Base-by-base conservation (phyloP, 1,284 basidiomycete species). In the Microbotryum lychnidis-dioicae region DNA sequence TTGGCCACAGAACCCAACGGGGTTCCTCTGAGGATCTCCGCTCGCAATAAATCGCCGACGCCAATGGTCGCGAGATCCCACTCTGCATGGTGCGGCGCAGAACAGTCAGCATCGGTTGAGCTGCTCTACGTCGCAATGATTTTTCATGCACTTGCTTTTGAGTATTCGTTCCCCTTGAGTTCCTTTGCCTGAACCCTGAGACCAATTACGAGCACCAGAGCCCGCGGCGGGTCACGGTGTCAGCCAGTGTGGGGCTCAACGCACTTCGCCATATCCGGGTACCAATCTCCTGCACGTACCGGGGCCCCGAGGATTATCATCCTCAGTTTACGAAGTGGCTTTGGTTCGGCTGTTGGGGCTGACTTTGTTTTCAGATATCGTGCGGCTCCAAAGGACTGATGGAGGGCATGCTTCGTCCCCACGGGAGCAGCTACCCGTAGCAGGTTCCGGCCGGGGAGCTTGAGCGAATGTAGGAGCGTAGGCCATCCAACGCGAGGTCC, bases 41-140 rank as follows among this genome's bases (percentile, higher is more conserved):
- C 83, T 66, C 89, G 80, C 64, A 91, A 77, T 54, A 91, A 77
- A 74, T 91, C 89, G 12, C 89, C 89, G 2, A 87, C 87, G 9
- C 87, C 89, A 59, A 91, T 75, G 21, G 84, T 81, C 55, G 84
- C 68, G 55, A 91, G 56, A 42, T 67, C 56, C 51, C 63, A 70
- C 49, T 66, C 58, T 59, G 50, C 33, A 37, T 25, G 56, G 45
- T 7, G 23, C 31, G 21, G 12, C 20, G 12, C 25, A 42, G n/a
- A 45, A 12, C 4, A 48, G 16, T 6, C 21, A 21, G 9, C 25
- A 54, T 31, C 53, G 18, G n/a, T 14, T 31, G 8, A 31, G 31
- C 8, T 31, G 31, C 31, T 31, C 10, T 8, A 31, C 9, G 37
- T 37, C 16, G 12, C 23, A 29, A n/a, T 55, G 27, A 10, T 25